Evolutionary conservation across 2,329 filamentous ascomycete genomes (phyloP).

Genomic region (Paecilomyces formosus): DNA sequence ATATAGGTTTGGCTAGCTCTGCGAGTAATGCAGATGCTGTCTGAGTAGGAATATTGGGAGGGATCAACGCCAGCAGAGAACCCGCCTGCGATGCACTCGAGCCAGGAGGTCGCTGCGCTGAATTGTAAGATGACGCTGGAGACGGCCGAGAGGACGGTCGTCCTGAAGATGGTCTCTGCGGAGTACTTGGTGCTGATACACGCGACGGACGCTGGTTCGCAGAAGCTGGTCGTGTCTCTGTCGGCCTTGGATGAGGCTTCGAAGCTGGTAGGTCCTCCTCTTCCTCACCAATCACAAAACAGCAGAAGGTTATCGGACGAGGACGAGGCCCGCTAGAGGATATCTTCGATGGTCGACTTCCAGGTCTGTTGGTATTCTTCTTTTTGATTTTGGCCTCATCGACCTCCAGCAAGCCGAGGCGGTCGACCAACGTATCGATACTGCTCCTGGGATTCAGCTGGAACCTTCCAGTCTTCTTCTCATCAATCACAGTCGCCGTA

Average conservation of each 20-base stretch:
- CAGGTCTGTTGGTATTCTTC: constrained; percentile 12
- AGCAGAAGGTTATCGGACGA: constrained; percentile 19
- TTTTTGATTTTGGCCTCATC: constrained; percentile 24
- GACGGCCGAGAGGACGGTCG: not conserved
- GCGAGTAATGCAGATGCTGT: constrained; percentile 63
- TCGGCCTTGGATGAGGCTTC: constrained; percentile 14
- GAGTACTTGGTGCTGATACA: not conserved
- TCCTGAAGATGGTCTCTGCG: not conserved
- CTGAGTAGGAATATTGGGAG: constrained; percentile 56
- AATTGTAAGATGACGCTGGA: not conserved
- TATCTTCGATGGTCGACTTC: constrained; percentile 3
- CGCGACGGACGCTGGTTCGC: constrained; percentile 3
- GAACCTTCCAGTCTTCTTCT: constrained; percentile 6
- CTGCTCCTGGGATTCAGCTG: constrained; percentile 61
- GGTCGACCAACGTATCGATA: constrained; percentile 77
- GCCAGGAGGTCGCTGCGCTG: constrained; percentile 9
- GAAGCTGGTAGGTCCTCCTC: constrained; percentile 18
- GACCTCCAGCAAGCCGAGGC: constrained; percentile 67
- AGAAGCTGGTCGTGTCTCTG: constrained; percentile 1
- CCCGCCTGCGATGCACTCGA: constrained; percentile 32
- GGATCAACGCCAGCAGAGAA: constrained; percentile 60
- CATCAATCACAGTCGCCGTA: not conserved
- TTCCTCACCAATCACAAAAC: constrained; percentile 23
- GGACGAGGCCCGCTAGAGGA: constrained; percentile 8
- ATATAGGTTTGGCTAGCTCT: constrained; percentile 70